Base-by-base conservation (phyloP, 2,329 filamentous ascomycete genomes). In the Zelopaecilomyces penicillatus region DNA sequence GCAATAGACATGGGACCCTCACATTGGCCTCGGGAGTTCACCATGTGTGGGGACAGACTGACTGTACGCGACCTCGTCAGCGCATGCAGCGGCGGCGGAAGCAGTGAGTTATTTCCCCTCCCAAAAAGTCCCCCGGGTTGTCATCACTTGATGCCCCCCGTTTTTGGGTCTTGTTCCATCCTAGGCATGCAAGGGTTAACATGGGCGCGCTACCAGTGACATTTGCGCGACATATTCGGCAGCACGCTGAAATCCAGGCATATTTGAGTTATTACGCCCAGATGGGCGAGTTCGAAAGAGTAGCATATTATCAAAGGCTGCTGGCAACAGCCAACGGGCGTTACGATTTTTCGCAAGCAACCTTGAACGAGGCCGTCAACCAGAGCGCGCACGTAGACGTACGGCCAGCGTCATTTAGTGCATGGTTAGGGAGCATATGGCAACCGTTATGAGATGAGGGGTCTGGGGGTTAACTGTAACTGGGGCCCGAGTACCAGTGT, bases 11-110 rank as follows among this genome's bases (percentile, higher is more conserved):
- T 87, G 35, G 74, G 71, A 0, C 67, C 71, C 6, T 65, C 68
- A 5, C 70, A 61, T 12, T 90, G 85, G 85, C 83, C 83, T 3
- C 61, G 64, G 5, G 84, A 88, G 57, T 80, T 85, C 58, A 75
- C 74, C 34, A 80, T 89, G 73, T 72, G 73, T 40, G 83, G 84
- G n/a, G 81, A 85, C 43, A 69, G 78, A 5, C 66, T 83, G 60
- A 75, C 71, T 1, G 71, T 86, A 2, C 68, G 71, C 9, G 73
- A 82, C 38, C 67, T 89, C 8, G 69, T 85, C 7, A 58, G 65
- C 38, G 57, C 67, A 34, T 74, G 72, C 53, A 64, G 69, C 45
- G 59, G 62, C 41, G 67, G 74, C n/a, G 67, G 75, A 65, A 63
- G 74, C 64, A 60, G 71, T 76, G 47, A 53, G 67, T 52, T 29